A percentile compares a stretch with the other conserved stretches of the same genome.
Conservation (phyloP, 495 filamentous ascomycete genomes). For the Xylaria bambusicola region DNA sequence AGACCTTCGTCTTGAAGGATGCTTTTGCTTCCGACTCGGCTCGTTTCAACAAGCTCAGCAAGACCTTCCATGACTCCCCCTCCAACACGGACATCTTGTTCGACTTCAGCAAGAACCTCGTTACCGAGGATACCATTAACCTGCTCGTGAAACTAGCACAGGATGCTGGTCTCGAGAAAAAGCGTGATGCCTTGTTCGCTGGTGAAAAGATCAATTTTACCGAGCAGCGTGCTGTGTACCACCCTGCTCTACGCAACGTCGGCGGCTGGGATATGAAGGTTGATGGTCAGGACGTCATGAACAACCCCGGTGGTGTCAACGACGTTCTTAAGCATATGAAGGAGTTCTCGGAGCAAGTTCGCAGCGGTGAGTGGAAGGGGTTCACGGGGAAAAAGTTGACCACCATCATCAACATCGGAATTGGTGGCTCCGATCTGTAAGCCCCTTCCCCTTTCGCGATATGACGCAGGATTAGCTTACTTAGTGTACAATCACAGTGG, state of each 20-base stretch:
- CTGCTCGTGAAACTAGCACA: conserved; percentile 85
- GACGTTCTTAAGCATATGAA: conserved; percentile 94
- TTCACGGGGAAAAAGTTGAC: conserved; percentile 97
- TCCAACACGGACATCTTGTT: conserved; percentile 76
- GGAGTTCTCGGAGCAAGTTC: conserved; percentile 90
- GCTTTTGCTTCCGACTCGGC: conserved; percentile 85
- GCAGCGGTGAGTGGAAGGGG: conserved; percentile 96
- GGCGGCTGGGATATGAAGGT: conserved; percentile 85
- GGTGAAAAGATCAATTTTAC: conserved; percentile 99
- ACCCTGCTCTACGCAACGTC: conserved; percentile 88
- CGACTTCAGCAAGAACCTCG: conserved; percentile 98
- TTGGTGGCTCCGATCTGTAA: conserved; percentile 97
- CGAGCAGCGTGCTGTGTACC: conserved; percentile 93
- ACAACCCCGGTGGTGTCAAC: conserved; percentile 70
- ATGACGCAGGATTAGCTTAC: background rate
- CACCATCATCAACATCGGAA: conserved; percentile 95
- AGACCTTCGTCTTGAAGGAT: conserved; percentile 88
- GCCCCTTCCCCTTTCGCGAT: conserved; percentile 32
- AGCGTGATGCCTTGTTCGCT: conserved; percentile 94
- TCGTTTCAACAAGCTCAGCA: conserved; percentile 89
- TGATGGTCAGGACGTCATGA: conserved; percentile 92
- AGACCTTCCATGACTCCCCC: conserved; percentile 72
- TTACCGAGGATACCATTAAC: conserved; percentile 88
- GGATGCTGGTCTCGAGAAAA: conserved; percentile 86
- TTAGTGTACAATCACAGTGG: conserved; percentile 55